phyloP scores from a whole-genome alignment of 2,329 filamentous ascomycete species.

The Epicoccum nigrum region DNA sequence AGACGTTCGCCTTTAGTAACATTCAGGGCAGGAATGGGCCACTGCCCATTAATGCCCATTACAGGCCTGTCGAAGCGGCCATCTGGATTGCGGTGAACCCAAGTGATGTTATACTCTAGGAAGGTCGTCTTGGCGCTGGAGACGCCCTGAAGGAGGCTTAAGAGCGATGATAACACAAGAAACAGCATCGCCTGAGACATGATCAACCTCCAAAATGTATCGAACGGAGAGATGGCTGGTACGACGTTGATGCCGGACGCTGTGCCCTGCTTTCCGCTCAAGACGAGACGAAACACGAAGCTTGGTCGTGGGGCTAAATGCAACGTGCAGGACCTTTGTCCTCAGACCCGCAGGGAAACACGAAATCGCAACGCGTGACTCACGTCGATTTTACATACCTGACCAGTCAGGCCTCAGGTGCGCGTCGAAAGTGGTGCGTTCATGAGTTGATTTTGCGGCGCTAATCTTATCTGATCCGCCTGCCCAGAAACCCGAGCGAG shows the following conservation, averaged over 20 bases:
- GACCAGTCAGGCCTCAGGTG: background rate
- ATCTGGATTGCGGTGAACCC: conserved; percentile 61
- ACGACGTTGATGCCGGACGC: too few species aligned
- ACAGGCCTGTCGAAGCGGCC: conserved; percentile 52
- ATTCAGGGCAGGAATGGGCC: conserved; percentile 73
- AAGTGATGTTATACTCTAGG: conserved; percentile 59
- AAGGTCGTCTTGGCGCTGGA: conserved; percentile 39
- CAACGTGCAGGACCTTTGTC: background rate
- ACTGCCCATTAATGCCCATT: conserved; percentile 74
- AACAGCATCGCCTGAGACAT: background rate
- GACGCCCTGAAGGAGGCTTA: conserved; percentile 19
- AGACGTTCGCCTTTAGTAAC: conserved; percentile 76
- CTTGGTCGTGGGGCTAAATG: background rate
- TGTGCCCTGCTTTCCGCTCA: too few species aligned
- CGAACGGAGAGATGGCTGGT: too few species aligned
- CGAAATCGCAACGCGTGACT: background rate
- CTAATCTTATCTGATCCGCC: conserved; percentile 17
- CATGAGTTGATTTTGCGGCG: background rate
- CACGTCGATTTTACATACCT: background rate
- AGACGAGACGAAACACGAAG: too few species aligned
- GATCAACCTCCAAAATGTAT: too few species aligned
- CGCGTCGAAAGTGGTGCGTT: background rate
- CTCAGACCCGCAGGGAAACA: background rate
- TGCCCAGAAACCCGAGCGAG: too few species aligned
- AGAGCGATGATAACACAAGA: background rate